Conservation (phyloP, 2,329 filamentous ascomycete species). For the Zymoseptoria ardabiliae region DNA sequence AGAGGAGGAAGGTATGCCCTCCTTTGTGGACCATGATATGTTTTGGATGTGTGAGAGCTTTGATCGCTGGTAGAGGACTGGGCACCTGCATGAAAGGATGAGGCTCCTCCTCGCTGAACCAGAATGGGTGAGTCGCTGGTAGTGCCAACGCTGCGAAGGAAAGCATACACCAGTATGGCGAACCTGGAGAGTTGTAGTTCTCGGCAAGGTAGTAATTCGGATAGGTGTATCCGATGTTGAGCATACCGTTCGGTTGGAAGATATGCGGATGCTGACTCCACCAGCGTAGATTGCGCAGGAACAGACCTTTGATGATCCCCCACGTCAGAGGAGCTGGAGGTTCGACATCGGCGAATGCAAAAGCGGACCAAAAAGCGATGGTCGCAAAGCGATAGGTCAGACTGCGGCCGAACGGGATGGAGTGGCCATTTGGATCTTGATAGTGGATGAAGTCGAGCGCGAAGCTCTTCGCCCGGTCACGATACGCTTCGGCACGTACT, state of each 20-base stretch:
- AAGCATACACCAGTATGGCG: slow-evolving; percentile 70
- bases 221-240: slow-evolving; percentile 70
- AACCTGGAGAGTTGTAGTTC: slow-evolving; percentile 73
- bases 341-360: slow-evolving; percentile 69
- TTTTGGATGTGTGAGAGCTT: slow-evolving; percentile 58
- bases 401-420: slow-evolving; percentile 70
- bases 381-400: slow-evolving; percentile 79
- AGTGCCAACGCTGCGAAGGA: slow-evolving; percentile 68
- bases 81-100: slow-evolving; percentile 42
- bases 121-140: slow-evolving; percentile 64
- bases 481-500: slow-evolving; percentile 60
- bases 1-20: slow-evolving; percentile 69
- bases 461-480: slow-evolving; percentile 56
- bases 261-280: slow-evolving; percentile 71
- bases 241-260: slow-evolving; percentile 65
- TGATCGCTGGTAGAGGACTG: slow-evolving; percentile 49
- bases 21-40: slow-evolving; percentile 63
- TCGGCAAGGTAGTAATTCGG: slow-evolving; percentile 76
- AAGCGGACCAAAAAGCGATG: slow-evolving; percentile 73
- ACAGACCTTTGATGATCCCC: slow-evolving; percentile 71
- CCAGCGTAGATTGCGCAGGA: slow-evolving; percentile 68
- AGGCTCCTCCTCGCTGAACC: slow-evolving; percentile 60
- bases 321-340: slow-evolving; percentile 65
- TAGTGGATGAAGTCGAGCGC: slow-evolving; percentile 69
- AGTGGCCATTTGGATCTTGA: slow-evolving; percentile 62